A percentile compares a stretch with the other conserved stretches of the same genome.
These are phyloP conservation scores for Sphaerulina musiva DNA, from an alignment of 2,329 filamentous ascomycete genomes.

Conservation along the genomic window DNA sequence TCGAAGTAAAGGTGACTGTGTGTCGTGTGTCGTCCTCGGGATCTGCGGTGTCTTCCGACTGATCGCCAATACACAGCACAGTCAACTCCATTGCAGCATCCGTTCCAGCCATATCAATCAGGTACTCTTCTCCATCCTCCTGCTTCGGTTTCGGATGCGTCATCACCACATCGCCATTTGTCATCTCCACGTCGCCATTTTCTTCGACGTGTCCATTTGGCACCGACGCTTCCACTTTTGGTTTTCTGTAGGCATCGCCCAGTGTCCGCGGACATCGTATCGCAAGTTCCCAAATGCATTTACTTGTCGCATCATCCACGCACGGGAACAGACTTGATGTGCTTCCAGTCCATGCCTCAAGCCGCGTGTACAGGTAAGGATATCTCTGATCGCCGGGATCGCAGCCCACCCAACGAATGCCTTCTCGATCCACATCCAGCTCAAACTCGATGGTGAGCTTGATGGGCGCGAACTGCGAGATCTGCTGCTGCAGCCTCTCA, in stretches of 20 bases:
- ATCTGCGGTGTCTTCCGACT: constrained; percentile 74
- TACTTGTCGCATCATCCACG: constrained; percentile 73
- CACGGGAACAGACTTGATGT: constrained; percentile 89
- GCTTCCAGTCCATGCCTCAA: constrained; percentile 68
- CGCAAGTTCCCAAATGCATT: constrained; percentile 81
- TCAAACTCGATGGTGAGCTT: constrained; percentile 68
- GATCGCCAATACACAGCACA: constrained; percentile 82
- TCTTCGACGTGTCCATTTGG: constrained; percentile 35
- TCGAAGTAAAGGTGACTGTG: constrained; percentile 75
- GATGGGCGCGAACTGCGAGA: constrained; percentile 52
- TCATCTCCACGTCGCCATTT: constrained; percentile 34
- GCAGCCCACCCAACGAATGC: constrained; percentile 83
- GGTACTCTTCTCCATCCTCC: constrained; percentile 33
- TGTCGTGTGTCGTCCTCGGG: constrained; percentile 73
- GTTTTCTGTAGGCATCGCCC: constrained; percentile 59
- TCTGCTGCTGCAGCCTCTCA: constrained; percentile 26
- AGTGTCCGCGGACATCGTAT: constrained; percentile 81
- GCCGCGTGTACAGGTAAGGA: constrained; percentile 85
- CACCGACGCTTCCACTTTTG: constrained; percentile 26
- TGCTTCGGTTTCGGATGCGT: constrained; percentile 19
- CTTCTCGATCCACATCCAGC: constrained; percentile 70
- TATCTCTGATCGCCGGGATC: constrained; percentile 73
- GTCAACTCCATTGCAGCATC: constrained; percentile 84
- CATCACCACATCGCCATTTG: constrained; percentile 30
- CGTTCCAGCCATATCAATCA: constrained; percentile 56